phyloP scores from a whole-genome alignment of 768 basidiomycete genomes.

The Plicaturopsis crispa region DNA sequence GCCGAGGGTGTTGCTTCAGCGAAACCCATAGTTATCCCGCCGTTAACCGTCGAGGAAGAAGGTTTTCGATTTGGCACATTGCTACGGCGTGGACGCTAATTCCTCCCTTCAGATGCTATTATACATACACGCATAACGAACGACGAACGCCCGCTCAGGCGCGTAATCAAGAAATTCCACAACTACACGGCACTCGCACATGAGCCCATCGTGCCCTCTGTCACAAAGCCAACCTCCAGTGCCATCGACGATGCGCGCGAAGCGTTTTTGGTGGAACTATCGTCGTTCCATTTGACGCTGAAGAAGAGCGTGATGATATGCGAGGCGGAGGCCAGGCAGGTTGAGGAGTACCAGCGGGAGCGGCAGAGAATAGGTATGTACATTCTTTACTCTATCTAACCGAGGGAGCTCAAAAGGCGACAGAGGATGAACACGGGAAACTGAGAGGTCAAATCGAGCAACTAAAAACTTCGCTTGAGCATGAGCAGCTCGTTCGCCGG shows the following conservation, averaged over 20 bases:
- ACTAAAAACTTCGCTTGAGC: constrained; percentile 67
- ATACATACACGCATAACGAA: constrained; percentile 77
- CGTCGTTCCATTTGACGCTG: constrained; percentile 65
- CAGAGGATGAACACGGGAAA: constrained; percentile 67
- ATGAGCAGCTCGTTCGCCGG: constrained; percentile 67
- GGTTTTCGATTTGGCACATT: constrained; percentile 24
- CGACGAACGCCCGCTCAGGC: constrained; percentile 71
- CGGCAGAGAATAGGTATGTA: constrained; percentile 64
- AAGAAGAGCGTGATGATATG: constrained; percentile 80
- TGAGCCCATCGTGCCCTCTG: constrained; percentile 30
- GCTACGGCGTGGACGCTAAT: constrained; percentile 1
- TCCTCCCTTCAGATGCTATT: constrained; percentile 52
- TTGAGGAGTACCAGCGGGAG: constrained; percentile 75
- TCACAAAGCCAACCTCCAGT: constrained; percentile 15
- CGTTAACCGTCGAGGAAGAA: constrained; percentile 57
- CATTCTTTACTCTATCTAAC: not conserved
- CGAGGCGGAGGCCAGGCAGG: constrained; percentile 80
- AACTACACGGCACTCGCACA: constrained; percentile 56
- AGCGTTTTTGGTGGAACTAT: constrained; percentile 71
- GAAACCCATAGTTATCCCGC: no score
- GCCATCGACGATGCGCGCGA: constrained; percentile 66
- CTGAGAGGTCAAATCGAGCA: constrained; percentile 68
- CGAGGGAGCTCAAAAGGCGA: constrained; percentile 4
- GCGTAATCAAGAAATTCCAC: constrained; percentile 79
- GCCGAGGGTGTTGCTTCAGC: no score